Evolutionary conservation across 2,329 filamentous ascomycete genomes (phyloP).

Genomic region (Claviceps paspali): DNA sequence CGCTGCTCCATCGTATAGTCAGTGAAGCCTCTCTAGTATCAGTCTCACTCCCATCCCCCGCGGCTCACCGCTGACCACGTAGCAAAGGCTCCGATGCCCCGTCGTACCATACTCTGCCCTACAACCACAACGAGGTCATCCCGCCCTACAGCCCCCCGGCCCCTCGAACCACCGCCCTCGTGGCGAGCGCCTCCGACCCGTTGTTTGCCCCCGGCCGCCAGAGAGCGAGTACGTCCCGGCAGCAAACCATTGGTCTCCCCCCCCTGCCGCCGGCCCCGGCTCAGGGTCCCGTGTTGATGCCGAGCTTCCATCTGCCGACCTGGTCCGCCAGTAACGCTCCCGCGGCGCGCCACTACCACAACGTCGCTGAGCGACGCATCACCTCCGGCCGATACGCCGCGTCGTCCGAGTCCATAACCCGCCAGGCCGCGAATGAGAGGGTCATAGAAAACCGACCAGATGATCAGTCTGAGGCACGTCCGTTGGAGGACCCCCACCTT

Average conservation of each 20-base stretch:
- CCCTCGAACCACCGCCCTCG: constrained; percentile 2
- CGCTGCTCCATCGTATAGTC: constrained; percentile 52
- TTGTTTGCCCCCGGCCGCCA: constrained; percentile 5
- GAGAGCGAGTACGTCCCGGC: constrained; percentile 14
- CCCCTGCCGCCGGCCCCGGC: constrained; percentile 29
- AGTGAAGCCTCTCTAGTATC: constrained; percentile 17
- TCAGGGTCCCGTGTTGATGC: constrained; percentile 26
- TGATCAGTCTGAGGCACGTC: constrained; percentile 18
- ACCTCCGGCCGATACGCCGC: constrained; percentile 24
- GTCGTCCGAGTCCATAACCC: constrained; percentile 13
- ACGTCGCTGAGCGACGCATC: constrained; percentile 47
- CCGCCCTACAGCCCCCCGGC: constrained; percentile 33
- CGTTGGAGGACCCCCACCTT: constrained; percentile 51
- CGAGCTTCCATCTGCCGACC: constrained; percentile 40
- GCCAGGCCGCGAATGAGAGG: constrained; percentile 5
- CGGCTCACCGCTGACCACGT: background rate
- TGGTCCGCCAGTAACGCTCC: constrained; percentile 42
- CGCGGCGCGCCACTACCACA: constrained; percentile 44
- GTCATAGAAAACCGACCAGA: background rate
- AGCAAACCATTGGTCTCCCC: constrained; percentile 30
- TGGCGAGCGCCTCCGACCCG: constrained; percentile 2
- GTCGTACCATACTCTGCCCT: constrained; percentile 43
- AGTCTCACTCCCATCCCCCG: background rate
- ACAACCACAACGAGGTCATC: constrained; percentile 26
- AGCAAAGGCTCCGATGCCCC: constrained; percentile 44